Evolutionary conservation across 192 early-diverging fungal species (phyloP).

Genomic region (Umbelopsis sp.): DNA sequence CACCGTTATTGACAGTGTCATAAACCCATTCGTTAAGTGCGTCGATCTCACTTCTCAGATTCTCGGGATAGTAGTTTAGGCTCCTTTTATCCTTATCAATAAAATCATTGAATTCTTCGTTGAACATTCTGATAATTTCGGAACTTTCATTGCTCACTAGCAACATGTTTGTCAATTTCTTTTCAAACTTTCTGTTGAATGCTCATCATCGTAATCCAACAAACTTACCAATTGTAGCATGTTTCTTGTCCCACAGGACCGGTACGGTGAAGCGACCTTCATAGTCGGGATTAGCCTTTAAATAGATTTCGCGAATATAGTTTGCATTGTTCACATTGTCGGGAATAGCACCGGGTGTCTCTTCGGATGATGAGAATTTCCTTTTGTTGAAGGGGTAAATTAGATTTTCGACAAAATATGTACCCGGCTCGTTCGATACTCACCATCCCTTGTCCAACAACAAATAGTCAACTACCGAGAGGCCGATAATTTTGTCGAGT

Average conservation of each 20-base stretch:
- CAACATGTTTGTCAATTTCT: not conserved
- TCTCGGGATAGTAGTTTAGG: constrained; percentile 81
- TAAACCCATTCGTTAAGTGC: constrained; percentile 91
- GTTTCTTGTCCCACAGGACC: constrained; percentile 96
- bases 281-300: constrained; percentile 73
- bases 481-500: constrained; percentile 77
- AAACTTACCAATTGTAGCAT: constrained; percentile 73
- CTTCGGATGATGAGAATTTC: constrained; percentile 68
- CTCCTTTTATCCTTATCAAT: constrained; percentile 63
- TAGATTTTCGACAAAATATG: no score
- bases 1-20: constrained; percentile 94
- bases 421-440: not conserved
- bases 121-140: constrained; percentile 96
- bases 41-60: constrained; percentile 79
- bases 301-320: constrained; percentile 87
- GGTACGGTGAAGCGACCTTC: constrained; percentile 84
- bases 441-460: constrained; percentile 81
- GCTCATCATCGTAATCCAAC: not conserved
- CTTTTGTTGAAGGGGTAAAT: not conserved
- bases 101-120: constrained; percentile 83
- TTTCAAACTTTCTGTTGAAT: not conserved
- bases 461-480: constrained; percentile 87
- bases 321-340: constrained; percentile 77
- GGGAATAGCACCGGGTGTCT: constrained; percentile 75
- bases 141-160: constrained; percentile 93